Base-by-base conservation (phyloP, 768 basidiomycete species). In the Holtermannia corniformis region DNA sequence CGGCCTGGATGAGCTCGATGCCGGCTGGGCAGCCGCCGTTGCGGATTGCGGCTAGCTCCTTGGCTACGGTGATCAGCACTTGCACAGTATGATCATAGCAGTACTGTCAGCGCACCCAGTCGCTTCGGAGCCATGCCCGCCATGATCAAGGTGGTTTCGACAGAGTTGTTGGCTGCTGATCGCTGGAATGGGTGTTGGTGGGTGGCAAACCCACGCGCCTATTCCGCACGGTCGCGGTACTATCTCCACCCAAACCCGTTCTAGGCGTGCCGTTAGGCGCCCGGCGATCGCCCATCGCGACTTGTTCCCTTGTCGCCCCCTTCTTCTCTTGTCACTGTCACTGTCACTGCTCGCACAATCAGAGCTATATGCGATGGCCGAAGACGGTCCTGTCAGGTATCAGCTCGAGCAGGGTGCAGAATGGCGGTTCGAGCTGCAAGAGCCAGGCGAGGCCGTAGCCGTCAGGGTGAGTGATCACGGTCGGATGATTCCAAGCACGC, bases 351-450 rank as follows among this genome's bases (percentile, higher is more conserved):
- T n/a, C n/a, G n/a, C n/a, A n/a, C n/a, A n/a, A n/a, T n/a, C n/a
- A n/a, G n/a, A n/a, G n/a, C n/a, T n/a, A n/a, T n/a, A n/a, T n/a
- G n/a, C n/a, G n/a, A 37, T 37, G 32, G 32, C 32, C 7, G 32
- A 37, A 7, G 32, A 37, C 16, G 32, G 32, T 37, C 32, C 32
- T 7, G 52, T 43, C 28, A 40, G 55, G 22, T 23, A 67, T n/a
- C 63, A 69, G 3, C 50, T 69, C 2, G 68, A 64, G 40, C 48
- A 58, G 4, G 66, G 64, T 3, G 57, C 62, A 22, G 70, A 72
- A 54, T 72, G 70, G 70, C 50, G 70, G 14, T 72, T 72, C 52
- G 70, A 72, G 51, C 54, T 70, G 26, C 52, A 58, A 23, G 68
- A 72, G 51, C 59, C 59, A 21, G 63, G 64, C 41, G 70, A 72